A percentile compares a stretch with the other conserved stretches of the same genome.
Evolutionary conservation across 2,329 filamentous ascomycete species (phyloP).

Genomic region (Aspergillus viridinutans): DNA sequence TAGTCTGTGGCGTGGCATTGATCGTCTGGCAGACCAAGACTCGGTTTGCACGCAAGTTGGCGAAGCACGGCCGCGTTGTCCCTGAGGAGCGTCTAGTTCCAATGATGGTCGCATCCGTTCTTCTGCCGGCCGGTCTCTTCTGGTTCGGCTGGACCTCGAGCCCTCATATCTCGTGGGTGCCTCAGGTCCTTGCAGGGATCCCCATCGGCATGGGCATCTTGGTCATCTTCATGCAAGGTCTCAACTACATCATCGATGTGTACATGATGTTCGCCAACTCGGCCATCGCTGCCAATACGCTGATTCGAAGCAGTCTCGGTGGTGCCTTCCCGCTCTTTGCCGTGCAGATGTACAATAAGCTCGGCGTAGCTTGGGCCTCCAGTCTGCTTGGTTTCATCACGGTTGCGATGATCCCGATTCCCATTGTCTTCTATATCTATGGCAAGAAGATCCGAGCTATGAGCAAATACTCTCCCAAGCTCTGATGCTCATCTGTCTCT

Average conservation of each 20-base stretch:
- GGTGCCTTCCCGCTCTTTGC: constrained; percentile 30
- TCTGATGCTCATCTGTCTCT: constrained; percentile 4
- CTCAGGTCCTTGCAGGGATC: constrained; percentile 41
- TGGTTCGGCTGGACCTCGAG: constrained; percentile 48
- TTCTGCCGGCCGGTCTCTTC: constrained; percentile 44
- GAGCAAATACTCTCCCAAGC: constrained; percentile 39
- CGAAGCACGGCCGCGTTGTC: constrained; percentile 29
- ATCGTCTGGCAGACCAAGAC: constrained; percentile 40
- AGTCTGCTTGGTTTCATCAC: constrained; percentile 35
- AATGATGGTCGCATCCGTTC: constrained; percentile 41
- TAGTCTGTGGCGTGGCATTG: constrained; percentile 31
- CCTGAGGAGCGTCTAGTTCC: constrained; percentile 45
- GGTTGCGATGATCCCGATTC: constrained; percentile 42
- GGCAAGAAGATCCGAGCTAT: constrained; percentile 41
- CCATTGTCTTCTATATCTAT: constrained; percentile 45
- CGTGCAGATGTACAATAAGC: constrained; percentile 30
- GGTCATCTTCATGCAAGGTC: constrained; percentile 39
- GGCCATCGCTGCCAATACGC: constrained; percentile 35
- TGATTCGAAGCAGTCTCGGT: constrained; percentile 31
- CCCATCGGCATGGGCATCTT: constrained; percentile 41
- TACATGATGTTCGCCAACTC: constrained; percentile 37
- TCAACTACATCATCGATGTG: constrained; percentile 40
- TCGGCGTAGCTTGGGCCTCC: constrained; percentile 36
- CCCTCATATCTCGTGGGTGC: constrained; percentile 41
- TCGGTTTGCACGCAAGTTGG: constrained; percentile 33